A percentile compares a stretch with the other conserved stretches of the same genome.
These are phyloP conservation scores for Bidens hawaiensis DNA, from an alignment of 140 eudicot species.

Conservation along the genomic window DNA sequence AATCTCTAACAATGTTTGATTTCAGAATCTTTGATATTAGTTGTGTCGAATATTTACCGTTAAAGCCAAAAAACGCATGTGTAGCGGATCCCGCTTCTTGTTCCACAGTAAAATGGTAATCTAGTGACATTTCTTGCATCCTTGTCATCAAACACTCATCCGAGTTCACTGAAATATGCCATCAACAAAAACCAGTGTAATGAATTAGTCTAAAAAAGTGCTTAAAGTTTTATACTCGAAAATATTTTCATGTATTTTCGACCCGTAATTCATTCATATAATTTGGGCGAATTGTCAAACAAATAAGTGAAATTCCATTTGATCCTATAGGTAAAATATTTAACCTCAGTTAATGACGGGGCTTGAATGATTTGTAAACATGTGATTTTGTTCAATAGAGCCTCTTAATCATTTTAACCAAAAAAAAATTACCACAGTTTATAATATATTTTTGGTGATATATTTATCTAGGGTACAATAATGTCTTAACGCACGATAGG, in stretches of 20 bases:
- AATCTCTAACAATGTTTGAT: neutral
- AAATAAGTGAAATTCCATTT: no score
- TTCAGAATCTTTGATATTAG: neutral
- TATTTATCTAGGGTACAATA: no score
- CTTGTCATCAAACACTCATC: constrained; percentile 98
- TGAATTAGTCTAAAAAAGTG: neutral
- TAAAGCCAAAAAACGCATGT: constrained; percentile 86
- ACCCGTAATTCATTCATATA: neutral
- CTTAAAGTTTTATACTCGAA: neutral
- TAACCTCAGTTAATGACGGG: no score
- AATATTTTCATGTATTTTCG: no score
- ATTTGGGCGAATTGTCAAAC: no score
- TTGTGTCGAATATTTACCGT: constrained; percentile 42
- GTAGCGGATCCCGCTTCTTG: constrained; percentile 96
- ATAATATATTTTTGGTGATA: no score
- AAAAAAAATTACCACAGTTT: no score
- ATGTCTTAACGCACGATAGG: no score
- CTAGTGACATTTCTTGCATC: constrained; percentile 97
- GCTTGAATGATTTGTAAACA: no score
- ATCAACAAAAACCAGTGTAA: neutral
- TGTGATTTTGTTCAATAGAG: no score
- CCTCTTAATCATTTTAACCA: no score
- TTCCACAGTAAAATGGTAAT: constrained; percentile 90
- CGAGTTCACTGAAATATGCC: constrained; percentile 62
- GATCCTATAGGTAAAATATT: no score